Conservation (phyloP, 2,329 filamentous ascomycete genomes). For the Xylariaceae sp. region DNA sequence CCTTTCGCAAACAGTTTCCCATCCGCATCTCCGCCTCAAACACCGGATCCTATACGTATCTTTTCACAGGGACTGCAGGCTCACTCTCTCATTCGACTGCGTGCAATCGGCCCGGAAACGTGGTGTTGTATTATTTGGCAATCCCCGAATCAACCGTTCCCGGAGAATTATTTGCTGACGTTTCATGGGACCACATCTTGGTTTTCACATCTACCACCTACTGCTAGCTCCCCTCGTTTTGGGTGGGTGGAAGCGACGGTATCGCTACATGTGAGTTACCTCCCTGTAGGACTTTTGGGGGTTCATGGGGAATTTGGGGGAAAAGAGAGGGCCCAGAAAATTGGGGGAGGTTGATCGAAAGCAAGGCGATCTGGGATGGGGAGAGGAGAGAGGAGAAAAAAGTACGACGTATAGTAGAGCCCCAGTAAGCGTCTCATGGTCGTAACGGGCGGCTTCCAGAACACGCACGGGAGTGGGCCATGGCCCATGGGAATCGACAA, state of each 20-base stretch:
- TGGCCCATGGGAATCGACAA: not conserved
- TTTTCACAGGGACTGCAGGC: not conserved
- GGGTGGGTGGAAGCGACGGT: not conserved
- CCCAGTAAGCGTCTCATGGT: not conserved
- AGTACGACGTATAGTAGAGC: not conserved
- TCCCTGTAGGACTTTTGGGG: not conserved
- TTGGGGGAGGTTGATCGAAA: not conserved
- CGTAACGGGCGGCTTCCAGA: not conserved
- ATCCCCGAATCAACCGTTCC: slow-evolving; percentile 1
- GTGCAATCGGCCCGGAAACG: slow-evolving; percentile 1
- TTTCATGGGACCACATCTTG: not conserved
- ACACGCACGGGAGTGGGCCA: not conserved
- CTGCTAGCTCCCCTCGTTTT: not conserved
- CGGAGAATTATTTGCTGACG: not conserved
- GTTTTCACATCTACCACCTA: not conserved
- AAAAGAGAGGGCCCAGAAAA: not conserved
- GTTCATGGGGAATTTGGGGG: too few relatives aligned
- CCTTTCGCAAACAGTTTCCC: slow-evolving; percentile 14
- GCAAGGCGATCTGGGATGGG: not conserved
- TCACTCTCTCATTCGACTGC: not conserved
- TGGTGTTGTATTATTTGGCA: not conserved
- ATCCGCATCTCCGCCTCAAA: not conserved
- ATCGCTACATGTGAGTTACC: slow-evolving; percentile 10
- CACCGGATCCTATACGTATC: not conserved
- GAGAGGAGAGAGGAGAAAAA: not conserved